Base-by-base conservation (phyloP, 768 basidiomycete genomes). In the Cystoderma amianthinum region DNA sequence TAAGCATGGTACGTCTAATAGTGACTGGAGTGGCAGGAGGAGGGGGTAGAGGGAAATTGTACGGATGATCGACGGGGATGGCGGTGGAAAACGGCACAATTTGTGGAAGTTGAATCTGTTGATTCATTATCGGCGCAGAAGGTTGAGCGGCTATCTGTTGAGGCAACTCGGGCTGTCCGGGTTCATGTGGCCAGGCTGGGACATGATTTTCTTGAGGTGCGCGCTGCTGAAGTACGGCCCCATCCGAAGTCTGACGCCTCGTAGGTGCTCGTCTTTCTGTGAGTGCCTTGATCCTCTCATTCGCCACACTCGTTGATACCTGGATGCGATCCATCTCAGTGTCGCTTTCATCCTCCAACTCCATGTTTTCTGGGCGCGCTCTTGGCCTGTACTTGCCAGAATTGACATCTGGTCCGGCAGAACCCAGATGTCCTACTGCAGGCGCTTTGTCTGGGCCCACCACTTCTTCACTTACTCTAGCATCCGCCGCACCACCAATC, bases 21-120 rank as follows among this genome's bases (percentile, higher is more conserved):
- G 92, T 90, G 24, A 85, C 79, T 0, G 92, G 92, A 1, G 88
- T 89, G 49, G 84, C 82, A 2, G 87, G 86, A 13, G 76, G 65
- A 0, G 70, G 63, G 22, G 75, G 65, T 2, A 73, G 68, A 0
- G 87, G 87, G 18, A 90, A 71, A 51, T 86, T 85, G 61, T 88
- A 86, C 4, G 85, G 82, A 56, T 71, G 74, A 5, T 68, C 70
- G 2, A 85, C 58, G 1, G 80, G 76, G 37, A 82, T 80, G 1
- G 85, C 78, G 5, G 71, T 61, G 1, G 74, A 59, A 15, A 23
- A 23, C 32, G 12, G 39, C 10, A 7, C 10, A 16, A 7, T 1
- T 11, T 9, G 15, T 7, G 9, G 17, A 30, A 22, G 2, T 30
- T 22, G 4, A 4, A 32, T 17, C 7, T 10, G 6, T 10, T 41